Base-by-base conservation (phyloP, 2,329 filamentous ascomycete species). In the Fusarium begoniae region DNA sequence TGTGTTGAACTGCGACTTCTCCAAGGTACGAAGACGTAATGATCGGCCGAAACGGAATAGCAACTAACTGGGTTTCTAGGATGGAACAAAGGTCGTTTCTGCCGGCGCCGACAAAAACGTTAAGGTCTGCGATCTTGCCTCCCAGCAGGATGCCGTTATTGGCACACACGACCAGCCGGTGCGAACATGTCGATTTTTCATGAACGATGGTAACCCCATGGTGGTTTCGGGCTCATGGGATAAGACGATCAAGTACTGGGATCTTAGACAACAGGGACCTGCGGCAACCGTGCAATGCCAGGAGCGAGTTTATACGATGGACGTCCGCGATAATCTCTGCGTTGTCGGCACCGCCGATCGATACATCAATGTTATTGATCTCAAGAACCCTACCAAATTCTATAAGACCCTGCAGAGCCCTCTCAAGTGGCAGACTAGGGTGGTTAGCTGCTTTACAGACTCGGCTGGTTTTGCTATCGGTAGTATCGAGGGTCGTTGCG, bases 391-490 rank as follows among this genome's bases (percentile, higher is more conserved):
- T 8, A 90, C 90, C 60, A 94, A 94, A 78, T 94, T 98, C 83
- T 98, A 97, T 90, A 99, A 99, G 89, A 96, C 94, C 15, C 89
- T 98, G 57, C 94, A 98, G 84, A 98, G 94, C 80, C 96, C 96
- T 7, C 89, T 99, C 50, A 99, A 99, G 85, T 99, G 95, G 94
- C 96, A 99, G 87, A 99, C 96, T 4, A 89, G 96, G 66, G 94
- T 97, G 18, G 94, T 98, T 58, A 96, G 93, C 85, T 98, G 96
- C 86, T 99, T 99, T 82, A 91, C 92, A 20, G 96, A 99, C 81
- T 93, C 94, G 12, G 91, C 91, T 2, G 96, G 96, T 11, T 99
- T 97, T 80, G 96, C 96, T 2, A 94, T 99, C 57, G 96, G 96
- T 62, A 97, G 94, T 81, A 98, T 99, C 78, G 96, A 99, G 82